Evolutionary conservation across 805 yeast genomes (phyloP).

Genomic region (Jamesozyma jinghongensis): DNA sequence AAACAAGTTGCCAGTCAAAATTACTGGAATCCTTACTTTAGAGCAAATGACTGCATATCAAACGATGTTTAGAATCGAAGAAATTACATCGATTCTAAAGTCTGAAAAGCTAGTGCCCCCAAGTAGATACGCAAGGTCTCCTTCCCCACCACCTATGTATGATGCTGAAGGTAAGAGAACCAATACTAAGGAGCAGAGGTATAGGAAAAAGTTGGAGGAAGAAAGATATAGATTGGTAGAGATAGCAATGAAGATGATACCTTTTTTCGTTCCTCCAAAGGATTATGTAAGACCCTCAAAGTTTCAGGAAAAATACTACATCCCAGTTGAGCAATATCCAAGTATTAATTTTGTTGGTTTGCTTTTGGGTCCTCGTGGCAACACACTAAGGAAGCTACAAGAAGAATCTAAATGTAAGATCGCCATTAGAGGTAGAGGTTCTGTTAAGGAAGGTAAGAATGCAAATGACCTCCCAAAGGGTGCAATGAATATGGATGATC

Average conservation of each 20-base stretch:
- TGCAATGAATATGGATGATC: slow-evolving; percentile 60
- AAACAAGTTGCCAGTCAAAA: slow-evolving; percentile 32
- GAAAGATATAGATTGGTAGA: slow-evolving; percentile 79
- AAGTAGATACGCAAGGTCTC: slow-evolving; percentile 45
- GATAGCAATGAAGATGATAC: slow-evolving; percentile 58
- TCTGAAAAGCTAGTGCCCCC: slow-evolving; percentile 32
- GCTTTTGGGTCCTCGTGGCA: slow-evolving; percentile 91
- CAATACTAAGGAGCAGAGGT: slow-evolving; percentile 72
- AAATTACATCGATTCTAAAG: slow-evolving; percentile 51
- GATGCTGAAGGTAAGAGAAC: slow-evolving; percentile 75
- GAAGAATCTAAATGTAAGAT: slow-evolving; percentile 80
- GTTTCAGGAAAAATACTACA: slow-evolving; percentile 69
- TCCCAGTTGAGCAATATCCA: slow-evolving; percentile 82
- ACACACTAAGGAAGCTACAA: slow-evolving; percentile 72
- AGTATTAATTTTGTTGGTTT: slow-evolving; percentile 89
- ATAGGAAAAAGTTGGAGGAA: slow-evolving; percentile 51
- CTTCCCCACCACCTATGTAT: slow-evolving; percentile 89
- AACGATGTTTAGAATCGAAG: slow-evolving; percentile 65
- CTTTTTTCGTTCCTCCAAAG: slow-evolving; percentile 69
- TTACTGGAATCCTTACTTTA: slow-evolving; percentile 44
- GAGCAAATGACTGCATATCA: slow-evolving; percentile 79
- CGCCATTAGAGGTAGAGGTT: slow-evolving; percentile 91
- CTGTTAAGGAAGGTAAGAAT: slow-evolving; percentile 84
- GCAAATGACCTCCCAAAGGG: slow-evolving; percentile 38
- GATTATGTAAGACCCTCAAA: slow-evolving; percentile 66